Percentiles rank a stretch among this genome's conserved stretches.
Conservation (phyloP, 441 rosid species). For the Rhodomyrtus psidioides region DNA sequence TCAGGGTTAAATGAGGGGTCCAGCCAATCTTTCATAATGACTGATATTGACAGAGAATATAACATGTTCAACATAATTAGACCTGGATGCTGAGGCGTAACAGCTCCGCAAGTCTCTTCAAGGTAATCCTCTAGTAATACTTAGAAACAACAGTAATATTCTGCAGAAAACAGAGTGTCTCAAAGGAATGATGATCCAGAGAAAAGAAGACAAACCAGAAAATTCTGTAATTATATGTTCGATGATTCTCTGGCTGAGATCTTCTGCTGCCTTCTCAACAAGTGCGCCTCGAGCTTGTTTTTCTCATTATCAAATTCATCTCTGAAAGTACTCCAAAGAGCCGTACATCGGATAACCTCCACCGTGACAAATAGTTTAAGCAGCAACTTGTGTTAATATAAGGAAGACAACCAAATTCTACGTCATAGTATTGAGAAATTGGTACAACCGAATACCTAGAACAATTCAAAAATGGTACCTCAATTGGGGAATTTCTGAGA, state of each 20-base stretch:
- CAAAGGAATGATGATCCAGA: neutral
- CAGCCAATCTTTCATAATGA: neutral
- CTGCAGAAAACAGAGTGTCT: slow-evolving; percentile 32
- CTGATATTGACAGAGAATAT: neutral
- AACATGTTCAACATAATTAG: neutral
- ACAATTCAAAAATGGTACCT: slow-evolving; percentile 24
- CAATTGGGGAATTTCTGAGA: slow-evolving; percentile 68
- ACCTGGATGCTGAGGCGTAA: slow-evolving; percentile 76
- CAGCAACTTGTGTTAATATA: slow-evolving; percentile 34
- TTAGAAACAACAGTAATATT: slow-evolving; percentile 42
- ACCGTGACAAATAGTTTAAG: slow-evolving; percentile 78
- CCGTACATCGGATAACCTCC: slow-evolving; percentile 94
- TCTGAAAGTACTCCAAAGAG: slow-evolving; percentile 13
- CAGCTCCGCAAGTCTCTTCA: slow-evolving; percentile 82
- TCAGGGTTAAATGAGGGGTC: neutral
- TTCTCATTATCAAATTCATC: slow-evolving; percentile 81
- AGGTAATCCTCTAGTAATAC: slow-evolving; percentile 47
- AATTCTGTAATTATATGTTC: slow-evolving; percentile 46
- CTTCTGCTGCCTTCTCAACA: slow-evolving; percentile 35
- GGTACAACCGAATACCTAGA: neutral
- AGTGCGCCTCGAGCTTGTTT: slow-evolving; percentile 69
- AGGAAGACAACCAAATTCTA: neutral
- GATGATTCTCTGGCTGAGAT: neutral
- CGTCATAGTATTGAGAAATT: neutral
- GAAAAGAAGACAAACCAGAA: neutral